Conservation (phyloP, 1,284 basidiomycete species). For the Naganishia albida region DNA sequence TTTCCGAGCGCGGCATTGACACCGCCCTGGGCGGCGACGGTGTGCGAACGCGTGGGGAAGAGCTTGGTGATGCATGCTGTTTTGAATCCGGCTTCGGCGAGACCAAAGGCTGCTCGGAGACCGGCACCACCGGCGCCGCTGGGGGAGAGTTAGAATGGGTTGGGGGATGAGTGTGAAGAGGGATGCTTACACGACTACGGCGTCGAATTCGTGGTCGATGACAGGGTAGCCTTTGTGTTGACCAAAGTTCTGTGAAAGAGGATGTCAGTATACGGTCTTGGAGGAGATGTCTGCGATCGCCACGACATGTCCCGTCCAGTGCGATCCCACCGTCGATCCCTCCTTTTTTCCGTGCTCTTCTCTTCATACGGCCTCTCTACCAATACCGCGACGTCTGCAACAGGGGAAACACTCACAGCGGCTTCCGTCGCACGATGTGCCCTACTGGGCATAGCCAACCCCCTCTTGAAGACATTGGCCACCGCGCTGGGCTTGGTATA, state of each 20-base stretch:
- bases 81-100: constrained; percentile 97
- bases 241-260: constrained; percentile 47
- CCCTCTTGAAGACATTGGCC: constrained; percentile 28
- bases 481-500: constrained; percentile 5
- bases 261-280: too few relatives aligned
- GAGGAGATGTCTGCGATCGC: too few relatives aligned
- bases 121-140: constrained; percentile 94
- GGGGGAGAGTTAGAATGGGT: background rate
- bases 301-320: background rate
- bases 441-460: constrained; percentile 48
- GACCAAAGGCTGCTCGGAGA: constrained; percentile 96
- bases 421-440: constrained; percentile 51
- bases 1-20: constrained; percentile 99
- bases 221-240: constrained; percentile 70
- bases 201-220: constrained; percentile 75
- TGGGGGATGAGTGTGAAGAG: background rate
- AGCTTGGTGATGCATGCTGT: constrained; percentile 98
- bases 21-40: constrained; percentile 98
- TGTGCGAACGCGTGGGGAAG: constrained; percentile 99
- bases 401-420: constrained; percentile 41
- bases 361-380: background rate
- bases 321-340: background rate
- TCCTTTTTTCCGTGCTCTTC: too few relatives aligned
- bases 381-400: too few relatives aligned
- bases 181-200: constrained; percentile 3